Percentiles rank a stretch among this genome's conserved stretches.
Conservation (phyloP, 345 rosid genomes). For the Pistacia atlantica region DNA sequence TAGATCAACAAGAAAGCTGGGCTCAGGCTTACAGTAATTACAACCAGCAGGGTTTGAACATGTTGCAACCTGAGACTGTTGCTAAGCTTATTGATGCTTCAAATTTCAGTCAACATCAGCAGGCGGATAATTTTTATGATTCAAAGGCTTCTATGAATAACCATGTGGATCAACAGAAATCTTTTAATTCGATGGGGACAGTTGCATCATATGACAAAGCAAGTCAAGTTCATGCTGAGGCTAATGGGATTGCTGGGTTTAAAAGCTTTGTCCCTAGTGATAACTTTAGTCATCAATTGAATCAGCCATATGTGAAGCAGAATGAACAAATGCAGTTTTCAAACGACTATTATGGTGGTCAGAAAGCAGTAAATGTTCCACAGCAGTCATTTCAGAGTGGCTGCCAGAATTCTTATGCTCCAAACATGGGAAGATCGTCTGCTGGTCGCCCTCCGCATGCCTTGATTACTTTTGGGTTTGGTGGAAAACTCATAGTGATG, state of each 20-base stretch:
- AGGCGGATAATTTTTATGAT: constrained; percentile 43
- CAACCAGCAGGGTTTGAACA: constrained; percentile 39
- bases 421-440: constrained; percentile 65
- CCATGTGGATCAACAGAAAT: constrained; percentile 35
- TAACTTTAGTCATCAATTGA: constrained; percentile 48
- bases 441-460: constrained; percentile 98
- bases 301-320: constrained; percentile 49
- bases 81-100: constrained; percentile 34
- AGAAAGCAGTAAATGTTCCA: constrained; percentile 39
- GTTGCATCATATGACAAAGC: constrained; percentile 39
- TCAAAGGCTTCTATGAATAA: constrained; percentile 42
- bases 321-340: constrained; percentile 50
- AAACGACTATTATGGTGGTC: constrained; percentile 52
- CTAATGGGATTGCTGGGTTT: constrained; percentile 52
- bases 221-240: constrained; percentile 43
- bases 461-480: constrained; percentile 90
- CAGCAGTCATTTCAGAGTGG: constrained; percentile 58
- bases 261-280: constrained; percentile 43
- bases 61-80: constrained; percentile 54
- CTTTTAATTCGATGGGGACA: constrained; percentile 34
- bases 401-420: constrained; percentile 61
- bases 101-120: constrained; percentile 52
- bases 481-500: constrained; percentile 87
- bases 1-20: constrained; percentile 54
- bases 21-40: constrained; percentile 47